Evolutionary conservation across 345 rosid genomes (phyloP).

Genomic region (Corchorus olitorius): DNA sequence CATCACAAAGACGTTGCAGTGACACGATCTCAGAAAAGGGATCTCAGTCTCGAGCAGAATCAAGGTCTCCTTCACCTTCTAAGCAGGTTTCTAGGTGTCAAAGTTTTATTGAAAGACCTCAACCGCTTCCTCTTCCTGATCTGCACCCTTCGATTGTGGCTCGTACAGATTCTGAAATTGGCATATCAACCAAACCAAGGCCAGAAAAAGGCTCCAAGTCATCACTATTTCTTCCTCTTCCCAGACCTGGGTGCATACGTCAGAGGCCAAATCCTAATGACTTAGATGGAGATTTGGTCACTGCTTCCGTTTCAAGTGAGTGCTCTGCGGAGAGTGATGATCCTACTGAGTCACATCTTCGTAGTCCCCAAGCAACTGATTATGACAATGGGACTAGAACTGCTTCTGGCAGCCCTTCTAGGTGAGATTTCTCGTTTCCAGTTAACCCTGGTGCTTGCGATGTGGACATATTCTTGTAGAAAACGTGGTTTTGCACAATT

Average conservation of each 20-base stretch:
- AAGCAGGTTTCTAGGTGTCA: slow-evolving; percentile 54
- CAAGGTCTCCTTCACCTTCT: slow-evolving; percentile 60
- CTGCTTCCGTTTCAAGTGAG: slow-evolving; percentile 53
- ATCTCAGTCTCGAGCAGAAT: slow-evolving; percentile 46
- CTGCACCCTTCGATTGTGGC: slow-evolving; percentile 34
- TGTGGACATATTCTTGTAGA: neutral
- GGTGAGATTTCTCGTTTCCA: slow-evolving; percentile 36
- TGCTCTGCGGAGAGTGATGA: slow-evolving; percentile 55
- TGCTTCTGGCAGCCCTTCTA: slow-evolving; percentile 45
- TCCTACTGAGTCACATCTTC: slow-evolving; percentile 38
- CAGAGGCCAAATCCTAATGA: slow-evolving; percentile 40
- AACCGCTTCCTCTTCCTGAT: slow-evolving; percentile 65
- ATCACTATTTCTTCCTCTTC: slow-evolving; percentile 50
- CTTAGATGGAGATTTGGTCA: slow-evolving; percentile 49
- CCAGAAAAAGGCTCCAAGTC: slow-evolving; percentile 45
- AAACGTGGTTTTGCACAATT: neutral
- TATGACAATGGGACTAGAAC: slow-evolving; percentile 45
- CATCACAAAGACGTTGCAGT: slow-evolving; percentile 38
- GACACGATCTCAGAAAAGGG: slow-evolving; percentile 51
- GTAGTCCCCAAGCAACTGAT: slow-evolving; percentile 53
- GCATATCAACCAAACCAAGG: slow-evolving; percentile 37
- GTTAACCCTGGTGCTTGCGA: slow-evolving; percentile 10
- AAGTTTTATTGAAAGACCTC: slow-evolving; percentile 52
- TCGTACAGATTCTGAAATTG: slow-evolving; percentile 48
- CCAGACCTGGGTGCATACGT: slow-evolving; percentile 51